A percentile compares a stretch with the other conserved stretches of the same genome.
phyloP scores from a whole-genome alignment of 2,329 filamentous ascomycete genomes.

The Didymella segeticola region DNA sequence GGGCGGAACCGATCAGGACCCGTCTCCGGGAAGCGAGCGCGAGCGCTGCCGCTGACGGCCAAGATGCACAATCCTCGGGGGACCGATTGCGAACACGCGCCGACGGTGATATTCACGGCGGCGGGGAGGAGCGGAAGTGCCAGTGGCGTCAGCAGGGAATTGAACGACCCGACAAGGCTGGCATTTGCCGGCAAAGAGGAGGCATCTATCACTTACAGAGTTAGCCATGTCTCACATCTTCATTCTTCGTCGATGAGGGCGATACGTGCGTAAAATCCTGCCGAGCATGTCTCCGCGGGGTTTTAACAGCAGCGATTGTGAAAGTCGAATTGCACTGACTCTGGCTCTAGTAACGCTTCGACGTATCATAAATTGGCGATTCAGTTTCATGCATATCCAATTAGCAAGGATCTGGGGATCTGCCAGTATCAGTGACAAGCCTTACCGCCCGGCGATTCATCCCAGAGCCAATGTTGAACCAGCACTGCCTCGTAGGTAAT shows the following conservation, averaged over 20 bases:
- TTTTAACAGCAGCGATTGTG: slow-evolving; percentile 5
- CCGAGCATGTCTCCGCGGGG: slow-evolving; percentile 11
- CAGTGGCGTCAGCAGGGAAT: slow-evolving; percentile 8
- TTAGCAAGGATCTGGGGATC: slow-evolving; percentile 16
- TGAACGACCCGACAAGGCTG: slow-evolving; percentile 9
- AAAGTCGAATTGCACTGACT: slow-evolving; percentile 10
- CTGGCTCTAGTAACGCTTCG: background rate
- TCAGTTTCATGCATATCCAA: slow-evolving; percentile 16
- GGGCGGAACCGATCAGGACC: slow-evolving; percentile 11
- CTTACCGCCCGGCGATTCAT: slow-evolving; percentile 1
- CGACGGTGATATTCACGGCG: slow-evolving; percentile 14
- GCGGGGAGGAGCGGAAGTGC: slow-evolving; percentile 16
- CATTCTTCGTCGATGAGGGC: slow-evolving; percentile 4
- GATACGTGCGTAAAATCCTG: slow-evolving; percentile 14
- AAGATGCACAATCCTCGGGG: background rate
- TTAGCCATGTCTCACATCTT: slow-evolving; percentile 14
- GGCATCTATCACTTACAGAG: background rate
- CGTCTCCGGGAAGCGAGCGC: slow-evolving; percentile 5
- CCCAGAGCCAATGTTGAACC: slow-evolving; percentile 3
- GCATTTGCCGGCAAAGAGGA: slow-evolving; percentile 9
- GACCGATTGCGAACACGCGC: slow-evolving; percentile 7
- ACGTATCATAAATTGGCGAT: slow-evolving; percentile 10
- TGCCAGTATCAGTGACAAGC: slow-evolving; percentile 9
- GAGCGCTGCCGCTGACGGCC: slow-evolving; percentile 2
- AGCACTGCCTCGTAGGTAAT: slow-evolving; percentile 13